phyloP scores from a whole-genome alignment of 805 yeast genomes.

The Pichia insulana region DNA sequence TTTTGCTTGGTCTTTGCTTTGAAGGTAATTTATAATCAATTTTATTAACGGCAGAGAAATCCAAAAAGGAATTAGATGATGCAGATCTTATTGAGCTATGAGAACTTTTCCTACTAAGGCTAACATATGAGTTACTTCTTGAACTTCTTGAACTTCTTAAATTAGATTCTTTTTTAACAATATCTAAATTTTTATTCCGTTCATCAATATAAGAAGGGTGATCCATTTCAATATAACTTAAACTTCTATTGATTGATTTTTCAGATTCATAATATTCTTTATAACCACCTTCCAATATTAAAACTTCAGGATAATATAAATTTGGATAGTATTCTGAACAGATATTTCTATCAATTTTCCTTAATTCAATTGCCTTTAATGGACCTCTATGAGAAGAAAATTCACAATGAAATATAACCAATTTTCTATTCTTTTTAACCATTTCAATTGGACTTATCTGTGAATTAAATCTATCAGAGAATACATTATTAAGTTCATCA shows the following conservation, averaged over 20 bases:
- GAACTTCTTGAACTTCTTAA: constrained; percentile 22
- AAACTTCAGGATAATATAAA: constrained; percentile 80
- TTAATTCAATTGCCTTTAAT: constrained; percentile 73
- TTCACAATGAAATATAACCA: constrained; percentile 89
- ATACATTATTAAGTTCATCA: constrained; percentile 52
- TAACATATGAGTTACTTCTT: constrained; percentile 9
- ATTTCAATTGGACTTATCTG: constrained; percentile 18
- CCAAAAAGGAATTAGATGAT: constrained; percentile 17
- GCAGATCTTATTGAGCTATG: constrained; percentile 12
- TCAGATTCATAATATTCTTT: constrained; percentile 58
- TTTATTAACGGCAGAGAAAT: constrained; percentile 17
- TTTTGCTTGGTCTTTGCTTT: constrained; percentile 6
- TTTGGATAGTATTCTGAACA: constrained; percentile 58
- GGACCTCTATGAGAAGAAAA: constrained; percentile 94
- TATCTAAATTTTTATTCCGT: constrained; percentile 34
- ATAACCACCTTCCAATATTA: constrained; percentile 88
- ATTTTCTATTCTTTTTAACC: constrained; percentile 25
- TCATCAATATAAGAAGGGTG: constrained; percentile 43
- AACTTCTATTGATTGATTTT: constrained; percentile 4
- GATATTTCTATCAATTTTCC: constrained; percentile 79
- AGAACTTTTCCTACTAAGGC: constrained; percentile 12
- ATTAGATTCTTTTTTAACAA: constrained; percentile 30
- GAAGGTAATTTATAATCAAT: constrained; percentile 4
- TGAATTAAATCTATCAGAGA: constrained; percentile 28
- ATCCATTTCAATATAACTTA: constrained; percentile 78